Base-by-base conservation (phyloP, 805 yeast genomes). In the Sugiyamaella marilandica region DNA sequence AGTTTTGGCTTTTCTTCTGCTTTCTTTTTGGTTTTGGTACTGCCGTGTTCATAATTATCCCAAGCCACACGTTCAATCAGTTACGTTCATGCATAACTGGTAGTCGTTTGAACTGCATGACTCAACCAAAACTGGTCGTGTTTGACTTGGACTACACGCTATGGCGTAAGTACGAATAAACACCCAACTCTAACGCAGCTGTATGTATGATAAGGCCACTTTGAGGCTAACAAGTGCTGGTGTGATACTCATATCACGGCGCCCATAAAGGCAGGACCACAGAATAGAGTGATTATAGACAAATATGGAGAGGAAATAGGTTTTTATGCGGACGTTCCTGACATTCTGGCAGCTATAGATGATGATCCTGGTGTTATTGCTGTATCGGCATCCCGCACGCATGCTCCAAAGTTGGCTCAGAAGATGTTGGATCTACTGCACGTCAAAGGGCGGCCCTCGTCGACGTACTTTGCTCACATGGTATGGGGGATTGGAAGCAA, bases 71-170 rank as follows among this genome's bases (percentile, higher is more conserved):
- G 7, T 3, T 24, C 7, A 7, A 7, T 24, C n/a, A 24, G 29
- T 24, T 24, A 24, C 29, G 7, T 24, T 24, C 29, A 24, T 24
- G 29, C 29, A 24, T 24, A 24, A 24, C 29, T 24, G 29, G 29
- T 7, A 24, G 29, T 34, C 37, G 16, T 34, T 34, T 34, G n/a
- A 39, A 16, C 43, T 39, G 24, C 43, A 39, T 39, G 43, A 39
- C 24, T 32, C 47, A 52, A 35, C 83, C 83, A 1, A 71, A 72
- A 51, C 82, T 80, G 1, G 82, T 84, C 10, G 90, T 85, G 0
- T 84, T 85, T 64, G 94, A 85, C 59, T 69, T 85, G 41, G 94
- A 85, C 64, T 85, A 82, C 62, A 85, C 94, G 0, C 67, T 85
- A 33, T 85, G 94, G 94, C 91, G 86, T 72, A 66, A 53, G 77